These are phyloP conservation scores for Gymnopus androsaceus DNA, from an alignment of 1,284 basidiomycete genomes.

Conservation along the genomic window DNA sequence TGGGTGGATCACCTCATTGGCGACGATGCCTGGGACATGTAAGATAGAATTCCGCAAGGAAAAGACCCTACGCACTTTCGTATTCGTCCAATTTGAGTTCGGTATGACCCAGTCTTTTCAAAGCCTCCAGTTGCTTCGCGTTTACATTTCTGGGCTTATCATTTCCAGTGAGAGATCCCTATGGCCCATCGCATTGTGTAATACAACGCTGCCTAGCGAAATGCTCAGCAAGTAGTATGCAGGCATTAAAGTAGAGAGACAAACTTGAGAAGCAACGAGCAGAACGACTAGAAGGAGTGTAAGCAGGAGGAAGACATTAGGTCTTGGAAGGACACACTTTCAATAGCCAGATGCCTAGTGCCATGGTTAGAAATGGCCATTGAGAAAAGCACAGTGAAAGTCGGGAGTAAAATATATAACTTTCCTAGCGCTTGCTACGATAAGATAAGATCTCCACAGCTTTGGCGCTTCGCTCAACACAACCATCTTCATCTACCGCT, in stretches of 20 bases:
- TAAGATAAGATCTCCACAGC: too few relatives aligned
- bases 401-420: not conserved
- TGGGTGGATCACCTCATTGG: conserved; percentile 83
- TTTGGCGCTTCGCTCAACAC: not conserved
- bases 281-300: conserved; percentile 36
- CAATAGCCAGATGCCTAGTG: conserved; percentile 3
- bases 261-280: conserved; percentile 46
- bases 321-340: not conserved
- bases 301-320: not conserved
- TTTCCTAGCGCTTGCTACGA: too few relatives aligned
- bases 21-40: conserved; percentile 64
- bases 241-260: conserved; percentile 21
- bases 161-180: conserved; percentile 24
- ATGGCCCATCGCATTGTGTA: conserved; percentile 48
- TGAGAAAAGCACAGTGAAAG: not conserved
- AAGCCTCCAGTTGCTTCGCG: conserved; percentile 68
- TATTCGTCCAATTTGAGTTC: conserved; percentile 78
- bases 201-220: conserved; percentile 45
- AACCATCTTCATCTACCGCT: not conserved
- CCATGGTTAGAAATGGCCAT: conserved; percentile 6
- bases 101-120: conserved; percentile 74
- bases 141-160: conserved; percentile 68
- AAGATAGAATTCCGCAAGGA: conserved; percentile 2
- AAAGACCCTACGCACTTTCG: conserved; percentile 57
- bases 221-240: conserved; percentile 25